Base-by-base conservation (phyloP, 202 grass and related monocot species). In the Elaeis oleifera region DNA sequence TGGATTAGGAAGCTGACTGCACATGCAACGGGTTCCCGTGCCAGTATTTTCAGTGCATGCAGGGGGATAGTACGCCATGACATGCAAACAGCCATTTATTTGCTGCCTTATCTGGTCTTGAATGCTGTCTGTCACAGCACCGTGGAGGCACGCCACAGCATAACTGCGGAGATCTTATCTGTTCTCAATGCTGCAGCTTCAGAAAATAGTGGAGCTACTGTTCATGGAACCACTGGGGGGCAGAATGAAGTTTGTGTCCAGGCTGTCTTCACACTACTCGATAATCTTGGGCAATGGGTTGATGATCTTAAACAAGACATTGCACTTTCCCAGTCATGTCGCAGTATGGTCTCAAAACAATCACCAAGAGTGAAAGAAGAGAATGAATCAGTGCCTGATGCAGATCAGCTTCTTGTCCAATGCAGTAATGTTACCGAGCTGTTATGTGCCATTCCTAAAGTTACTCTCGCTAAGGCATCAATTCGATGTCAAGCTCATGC, bases 211-310 rank as follows among this genome's bases (percentile, higher is more conserved):
- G 92, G 77, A 61, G 76, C 84, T 80, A 71, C 74, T 69, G 65
- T 87, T 69, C 75, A 95, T 73, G 87, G 77, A 78, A 73, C 76
- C 74, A 80, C 81, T 65, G 79, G 74, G 29, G 79, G 84, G 9
- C 92, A 96, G 64, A 91, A 79, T 71, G 92, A 96, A 62, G 79
- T 96, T 29, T 96, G 87, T 76, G 74, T 96, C 65, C 92, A 96
- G 80, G 87, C 84, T 51, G 83, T 96, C 64, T 97, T 97, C 64
- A 97, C 92, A 69, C 79, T 97, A 56, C 92, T 97, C 50, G 92
- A 97, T 82, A 91, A 97, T 76, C 87, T 97, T 54, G 92, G 84
- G 49, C 87, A 97, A 63, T 91, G 92, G 92, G 92, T 97, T 73
- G 92, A 91, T 81, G 92, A 97, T 74, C 74, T 97, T 57, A 97